Evolutionary conservation across 768 basidiomycete genomes (phyloP), one percentile per base, ranked within the genome.

Genomic region (Leccinum longicurvipes): DNA sequence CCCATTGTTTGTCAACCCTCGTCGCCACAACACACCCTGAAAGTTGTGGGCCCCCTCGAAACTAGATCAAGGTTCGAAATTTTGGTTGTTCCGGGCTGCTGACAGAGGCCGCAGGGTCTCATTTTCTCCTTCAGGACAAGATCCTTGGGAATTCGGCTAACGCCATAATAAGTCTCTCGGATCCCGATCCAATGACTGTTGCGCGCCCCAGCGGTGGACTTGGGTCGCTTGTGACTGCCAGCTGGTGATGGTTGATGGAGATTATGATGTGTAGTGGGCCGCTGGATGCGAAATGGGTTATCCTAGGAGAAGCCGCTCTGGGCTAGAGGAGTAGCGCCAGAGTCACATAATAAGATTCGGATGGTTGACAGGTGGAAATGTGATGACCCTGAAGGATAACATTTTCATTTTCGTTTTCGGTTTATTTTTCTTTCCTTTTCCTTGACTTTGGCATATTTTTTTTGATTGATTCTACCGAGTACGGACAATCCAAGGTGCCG

Each of bases 211-310:
- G 36, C 36, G 17, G 36, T 10, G n/a, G n/a, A 39, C 9, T 36
- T 10, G n/a, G n/a, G 36, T 36, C 34, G 3, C 17, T 9, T 36
- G 34, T 36, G 17, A 17, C n/a, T 39, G 36, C 36, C 36, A 39
- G n/a, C 39, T 41, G 39, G 10, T 19, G 39, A 41, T 21, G 39
- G 39, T 41, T 41, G 39, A 19, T 41, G n/a, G 2, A 11, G n/a
- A n/a, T 39, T n/a, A 39, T 39, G 17, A 39, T n/a, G 8, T 19
- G 39, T 41, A 19, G 39, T 19, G 31, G 36, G 60, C 57, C 58
- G 66, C 64, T 61, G 67, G 48, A 48, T 56, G 53, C 52, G 56
- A 60, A 67, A 53, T 36, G n/a, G n/a, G n/a, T n/a, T n/a, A n/a
- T n/a, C n/a, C n/a, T n/a, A n/a, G n/a, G n/a, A 36, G 34, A 36